Percentiles rank a stretch among this genome's conserved stretches.
These are phyloP conservation scores for Rubroshorea leprosula DNA, from an alignment of 345 rosid species.

Conservation along the genomic window DNA sequence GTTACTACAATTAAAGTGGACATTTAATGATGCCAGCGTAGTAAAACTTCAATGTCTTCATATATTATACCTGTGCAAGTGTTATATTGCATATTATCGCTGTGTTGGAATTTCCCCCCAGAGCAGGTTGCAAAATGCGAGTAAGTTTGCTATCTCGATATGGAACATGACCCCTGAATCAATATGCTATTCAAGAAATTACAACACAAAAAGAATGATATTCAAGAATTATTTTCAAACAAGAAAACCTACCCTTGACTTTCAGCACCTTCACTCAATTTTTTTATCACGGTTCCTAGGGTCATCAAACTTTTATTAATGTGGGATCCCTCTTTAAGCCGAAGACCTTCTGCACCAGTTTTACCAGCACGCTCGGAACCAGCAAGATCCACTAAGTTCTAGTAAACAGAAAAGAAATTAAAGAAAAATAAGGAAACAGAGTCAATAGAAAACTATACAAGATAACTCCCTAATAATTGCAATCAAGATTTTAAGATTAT, in stretches of 20 bases:
- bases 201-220: not conserved
- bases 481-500: not conserved
- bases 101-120: constrained; percentile 98
- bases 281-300: constrained; percentile 86
- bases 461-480: not conserved
- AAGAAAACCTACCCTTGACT: constrained; percentile 62
- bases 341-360: constrained; percentile 98
- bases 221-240: not conserved
- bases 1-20: not conserved
- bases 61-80: constrained; percentile 68
- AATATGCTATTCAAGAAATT: constrained; percentile 8
- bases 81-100: constrained; percentile 97
- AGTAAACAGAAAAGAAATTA: constrained; percentile 17
- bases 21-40: not conserved
- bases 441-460: constrained; percentile 5
- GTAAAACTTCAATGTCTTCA: constrained; percentile 6
- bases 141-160: constrained; percentile 98
- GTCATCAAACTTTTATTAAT: constrained; percentile 95
- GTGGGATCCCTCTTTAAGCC: constrained; percentile 93
- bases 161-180: constrained; percentile 87
- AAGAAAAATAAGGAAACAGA: not conserved
- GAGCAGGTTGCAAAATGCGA: constrained; percentile 90
- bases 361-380: constrained; percentile 98
- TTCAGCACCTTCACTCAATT: constrained; percentile 92
- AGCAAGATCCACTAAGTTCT: constrained; percentile 98